These are phyloP conservation scores for Plantago ovata DNA, from an alignment of 257 asterid species.

Conservation along the genomic window DNA sequence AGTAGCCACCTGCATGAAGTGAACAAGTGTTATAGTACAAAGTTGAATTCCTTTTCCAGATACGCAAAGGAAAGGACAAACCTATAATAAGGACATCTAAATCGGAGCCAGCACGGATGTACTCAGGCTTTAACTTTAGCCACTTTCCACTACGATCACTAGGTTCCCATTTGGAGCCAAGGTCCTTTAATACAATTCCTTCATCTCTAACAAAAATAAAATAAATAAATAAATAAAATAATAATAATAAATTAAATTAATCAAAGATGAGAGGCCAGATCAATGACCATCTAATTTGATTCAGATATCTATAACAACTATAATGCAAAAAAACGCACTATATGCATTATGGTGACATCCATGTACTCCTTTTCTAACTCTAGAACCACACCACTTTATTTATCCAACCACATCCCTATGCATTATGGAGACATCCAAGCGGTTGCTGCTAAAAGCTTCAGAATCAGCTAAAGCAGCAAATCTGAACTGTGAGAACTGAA, in stretches of 20 bases:
- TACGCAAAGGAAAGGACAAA: constrained; percentile 27
- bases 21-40: constrained; percentile 14
- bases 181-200: constrained; percentile 89
- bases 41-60: constrained; percentile 18
- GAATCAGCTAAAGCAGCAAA: too few relatives aligned
- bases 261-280: constrained; percentile 24
- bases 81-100: constrained; percentile 91
- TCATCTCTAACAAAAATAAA: constrained; percentile 88
- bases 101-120: constrained; percentile 87
- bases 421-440: too few relatives aligned
- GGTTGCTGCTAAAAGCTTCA: too few relatives aligned
- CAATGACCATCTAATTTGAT: constrained; percentile 15
- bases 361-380: neutral
- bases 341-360: constrained; percentile 9
- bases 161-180: constrained; percentile 96
- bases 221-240: too few relatives aligned
- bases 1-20: constrained; percentile 77
- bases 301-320: constrained; percentile 18
- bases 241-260: too few relatives aligned
- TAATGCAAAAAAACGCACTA: constrained; percentile 2
- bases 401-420: too few relatives aligned
- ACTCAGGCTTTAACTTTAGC: constrained; percentile 94
- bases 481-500: too few relatives aligned
- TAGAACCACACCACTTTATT: too few relatives aligned
- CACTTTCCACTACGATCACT: constrained; percentile 98